phyloP scores from a whole-genome alignment of 2,329 filamentous ascomycete species.

The Huntiella decipiens region DNA sequence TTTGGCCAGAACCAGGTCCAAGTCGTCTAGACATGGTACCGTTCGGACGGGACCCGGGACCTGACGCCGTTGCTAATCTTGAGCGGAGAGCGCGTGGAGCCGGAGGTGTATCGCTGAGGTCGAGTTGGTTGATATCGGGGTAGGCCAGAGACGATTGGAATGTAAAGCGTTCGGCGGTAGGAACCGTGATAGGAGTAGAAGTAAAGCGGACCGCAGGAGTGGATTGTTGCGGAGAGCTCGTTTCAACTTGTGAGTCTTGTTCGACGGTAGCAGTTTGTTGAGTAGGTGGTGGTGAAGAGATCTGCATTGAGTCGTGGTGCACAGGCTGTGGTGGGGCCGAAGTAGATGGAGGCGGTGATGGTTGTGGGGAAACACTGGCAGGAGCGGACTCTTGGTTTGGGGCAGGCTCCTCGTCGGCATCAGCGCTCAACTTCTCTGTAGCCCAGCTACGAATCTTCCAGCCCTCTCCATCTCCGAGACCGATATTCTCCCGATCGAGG shows the following conservation, averaged over 20 bases:
- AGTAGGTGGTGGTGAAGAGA: neutral
- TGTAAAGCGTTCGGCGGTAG: constrained; percentile 43
- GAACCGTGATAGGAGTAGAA: constrained; percentile 20
- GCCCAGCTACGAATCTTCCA: constrained; percentile 44
- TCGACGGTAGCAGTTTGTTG: neutral
- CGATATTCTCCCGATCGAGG: constrained; percentile 64
- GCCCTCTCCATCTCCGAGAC: constrained; percentile 60
- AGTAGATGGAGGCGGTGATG: neutral
- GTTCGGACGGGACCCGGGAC: constrained; percentile 14
- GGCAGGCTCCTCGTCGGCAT: constrained; percentile 30
- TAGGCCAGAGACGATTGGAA: constrained; percentile 48
- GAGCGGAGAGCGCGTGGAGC: constrained; percentile 6
- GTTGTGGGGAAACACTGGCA: constrained; percentile 26
- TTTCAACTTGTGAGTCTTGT: neutral
- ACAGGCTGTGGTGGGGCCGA: constrained; percentile 14
- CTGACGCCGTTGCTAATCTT: constrained; percentile 1
- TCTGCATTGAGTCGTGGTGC: constrained; percentile 14
- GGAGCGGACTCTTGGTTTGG: constrained; percentile 51
- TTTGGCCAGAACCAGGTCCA: constrained; percentile 47
- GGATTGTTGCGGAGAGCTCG: neutral
- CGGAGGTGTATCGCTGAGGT: constrained; percentile 31
- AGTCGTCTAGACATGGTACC: constrained; percentile 22
- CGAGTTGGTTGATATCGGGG: constrained; percentile 37
- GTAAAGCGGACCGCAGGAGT: constrained; percentile 18
- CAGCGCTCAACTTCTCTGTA: constrained; percentile 49